Evolutionary conservation across 1,284 basidiomycete genomes (phyloP).

Genomic region (Pascua sp.): DNA sequence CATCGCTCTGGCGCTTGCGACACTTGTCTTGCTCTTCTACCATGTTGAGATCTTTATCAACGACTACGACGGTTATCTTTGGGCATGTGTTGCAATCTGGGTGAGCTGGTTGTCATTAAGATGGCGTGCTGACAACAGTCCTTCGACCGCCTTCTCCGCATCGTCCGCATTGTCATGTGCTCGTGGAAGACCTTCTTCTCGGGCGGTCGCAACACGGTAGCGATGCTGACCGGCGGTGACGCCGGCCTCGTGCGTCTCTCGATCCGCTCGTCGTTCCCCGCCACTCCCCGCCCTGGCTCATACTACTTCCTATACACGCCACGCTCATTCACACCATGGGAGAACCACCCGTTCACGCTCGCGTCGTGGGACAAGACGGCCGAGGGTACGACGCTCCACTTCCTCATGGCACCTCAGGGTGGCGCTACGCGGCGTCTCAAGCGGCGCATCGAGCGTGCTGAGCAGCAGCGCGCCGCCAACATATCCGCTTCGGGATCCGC

Average conservation of each 20-base stretch:
- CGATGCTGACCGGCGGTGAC: slow-evolving; percentile 6
- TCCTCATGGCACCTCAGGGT: slow-evolving; percentile 21
- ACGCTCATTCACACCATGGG: slow-evolving; percentile 20
- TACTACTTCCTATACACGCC: slow-evolving; percentile 33
- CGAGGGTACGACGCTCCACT: slow-evolving; percentile 15
- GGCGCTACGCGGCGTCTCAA: slow-evolving; percentile 22
- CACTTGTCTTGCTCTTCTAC: slow-evolving; percentile 24
- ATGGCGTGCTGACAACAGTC: neutral
- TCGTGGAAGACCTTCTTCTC: slow-evolving; percentile 14
- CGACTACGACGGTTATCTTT: slow-evolving; percentile 23
- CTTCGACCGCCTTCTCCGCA: slow-evolving; percentile 4
- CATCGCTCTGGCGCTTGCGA: slow-evolving; percentile 22
- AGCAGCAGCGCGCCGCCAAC: neutral
- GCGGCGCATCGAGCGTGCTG: neutral
- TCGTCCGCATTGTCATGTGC: slow-evolving; percentile 19
- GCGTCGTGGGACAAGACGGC: slow-evolving; percentile 11
- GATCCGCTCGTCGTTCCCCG: slow-evolving; percentile 13
- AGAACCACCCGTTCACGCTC: slow-evolving; percentile 34
- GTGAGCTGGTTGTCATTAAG: slow-evolving; percentile 5
- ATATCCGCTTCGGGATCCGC: too few species aligned
- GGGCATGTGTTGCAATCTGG: slow-evolving; percentile 29
- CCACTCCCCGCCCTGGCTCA: slow-evolving; percentile 21
- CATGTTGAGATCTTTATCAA: slow-evolving; percentile 23
- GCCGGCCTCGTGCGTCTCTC: slow-evolving; percentile 22
- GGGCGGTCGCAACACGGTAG: slow-evolving; percentile 12